A percentile compares a stretch with the other conserved stretches of the same genome.
Evolutionary conservation across 305 asterid species (phyloP).

Genomic region (Fraxinus greggii): DNA sequence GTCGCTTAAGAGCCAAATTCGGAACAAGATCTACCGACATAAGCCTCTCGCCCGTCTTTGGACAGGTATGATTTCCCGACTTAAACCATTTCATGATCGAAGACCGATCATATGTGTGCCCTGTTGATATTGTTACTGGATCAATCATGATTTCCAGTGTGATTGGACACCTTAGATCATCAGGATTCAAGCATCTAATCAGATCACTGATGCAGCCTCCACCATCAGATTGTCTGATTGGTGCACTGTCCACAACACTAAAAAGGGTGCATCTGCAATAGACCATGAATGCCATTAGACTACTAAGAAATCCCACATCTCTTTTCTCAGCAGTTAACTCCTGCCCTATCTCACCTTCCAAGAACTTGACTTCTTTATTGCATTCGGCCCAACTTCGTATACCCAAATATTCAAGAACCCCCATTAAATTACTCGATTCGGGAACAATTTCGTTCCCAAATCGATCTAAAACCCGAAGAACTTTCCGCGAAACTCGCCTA

Average conservation of each 20-base stretch:
- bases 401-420: conserved; percentile 53
- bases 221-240: neutral
- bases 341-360: conserved; percentile 46
- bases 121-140: conserved; percentile 73
- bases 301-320: conserved; percentile 39
- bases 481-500: conserved; percentile 29
- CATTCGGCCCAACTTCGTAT: conserved; percentile 66
- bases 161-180: conserved; percentile 84
- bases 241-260: conserved; percentile 17
- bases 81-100: conserved; percentile 72
- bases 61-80: conserved; percentile 73
- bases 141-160: conserved; percentile 73
- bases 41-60: conserved; percentile 71
- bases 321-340: conserved; percentile 44
- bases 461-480: conserved; percentile 32
- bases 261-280: conserved; percentile 65
- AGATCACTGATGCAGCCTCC: conserved; percentile 19
- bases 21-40: conserved; percentile 43
- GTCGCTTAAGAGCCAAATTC: conserved; percentile 54
- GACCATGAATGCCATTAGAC: conserved; percentile 51
- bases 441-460: conserved; percentile 49
- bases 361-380: conserved; percentile 47
- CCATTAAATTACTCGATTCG: conserved; percentile 38
- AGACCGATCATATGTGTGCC: conserved; percentile 75
- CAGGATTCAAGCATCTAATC: conserved; percentile 43